Conservation (phyloP, 169 alveolate species). For the Plasmodium blacklocki region DNA sequence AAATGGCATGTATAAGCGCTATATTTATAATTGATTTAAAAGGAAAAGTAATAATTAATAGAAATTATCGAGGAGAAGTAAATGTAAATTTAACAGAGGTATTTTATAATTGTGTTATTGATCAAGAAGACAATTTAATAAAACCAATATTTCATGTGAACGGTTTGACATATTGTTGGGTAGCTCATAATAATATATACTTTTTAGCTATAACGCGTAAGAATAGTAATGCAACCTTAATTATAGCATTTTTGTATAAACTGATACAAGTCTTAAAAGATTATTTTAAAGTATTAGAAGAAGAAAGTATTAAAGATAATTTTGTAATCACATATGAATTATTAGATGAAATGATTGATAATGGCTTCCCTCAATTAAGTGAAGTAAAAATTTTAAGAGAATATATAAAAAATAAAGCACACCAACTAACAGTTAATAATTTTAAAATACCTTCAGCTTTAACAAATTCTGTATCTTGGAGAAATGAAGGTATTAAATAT, state of each 20-base stretch:
- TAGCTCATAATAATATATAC: slow-evolving; percentile 95
- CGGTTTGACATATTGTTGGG: slow-evolving; percentile 97
- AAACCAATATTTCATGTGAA: slow-evolving; percentile 96
- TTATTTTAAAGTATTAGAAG: slow-evolving; percentile 97
- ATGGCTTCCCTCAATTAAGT: slow-evolving; percentile 99
- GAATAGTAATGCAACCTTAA: slow-evolving; percentile 83
- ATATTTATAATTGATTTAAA: slow-evolving; percentile 93
- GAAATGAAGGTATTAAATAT: slow-evolving; percentile 98
- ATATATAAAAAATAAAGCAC: slow-evolving; percentile 91
- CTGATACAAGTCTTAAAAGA: slow-evolving; percentile 91
- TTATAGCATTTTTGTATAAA: slow-evolving; percentile 82
- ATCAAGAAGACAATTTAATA: slow-evolving; percentile 94
- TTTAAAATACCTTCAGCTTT: slow-evolving; percentile 94
- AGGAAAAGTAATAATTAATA: slow-evolving; percentile 92
- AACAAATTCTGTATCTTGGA: slow-evolving; percentile 95
- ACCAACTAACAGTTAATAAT: slow-evolving; percentile 84
- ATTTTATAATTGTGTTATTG: slow-evolving; percentile 93
- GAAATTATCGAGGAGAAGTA: slow-evolving; percentile 92
- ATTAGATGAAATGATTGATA: slow-evolving; percentile 99
- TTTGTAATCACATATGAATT: slow-evolving; percentile 99
- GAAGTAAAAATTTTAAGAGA: slow-evolving; percentile 86
- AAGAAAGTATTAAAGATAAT: slow-evolving; percentile 98
- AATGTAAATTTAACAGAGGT: slow-evolving; percentile 85
- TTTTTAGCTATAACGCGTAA: slow-evolving; percentile 88
- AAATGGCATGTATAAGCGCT: slow-evolving; percentile 93